A percentile compares a stretch with the other conserved stretches of the same genome.
Conservation (phyloP, 2,329 filamentous ascomycete species). For the Ophiostoma quercus region DNA sequence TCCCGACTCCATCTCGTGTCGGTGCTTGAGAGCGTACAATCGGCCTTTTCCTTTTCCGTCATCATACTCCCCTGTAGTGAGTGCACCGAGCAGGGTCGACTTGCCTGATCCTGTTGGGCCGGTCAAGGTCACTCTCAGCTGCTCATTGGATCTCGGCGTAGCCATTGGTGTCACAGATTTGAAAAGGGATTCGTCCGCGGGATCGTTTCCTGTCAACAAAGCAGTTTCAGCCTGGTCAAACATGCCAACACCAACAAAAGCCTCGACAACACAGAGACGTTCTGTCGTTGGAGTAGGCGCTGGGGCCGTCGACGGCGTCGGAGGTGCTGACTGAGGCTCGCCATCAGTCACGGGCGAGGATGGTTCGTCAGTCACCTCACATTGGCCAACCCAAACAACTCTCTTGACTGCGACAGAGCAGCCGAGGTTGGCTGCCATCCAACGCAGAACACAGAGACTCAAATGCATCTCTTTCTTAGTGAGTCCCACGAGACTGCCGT, state of each 20-base stretch:
- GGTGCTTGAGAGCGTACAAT: conserved; percentile 81
- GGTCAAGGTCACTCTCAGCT: conserved; percentile 79
- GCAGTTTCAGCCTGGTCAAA: conserved; percentile 34
- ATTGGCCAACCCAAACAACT: conserved; percentile 77
- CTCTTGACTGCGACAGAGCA: conserved; percentile 78
- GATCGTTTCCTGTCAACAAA: background rate
- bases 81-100: conserved; percentile 79
- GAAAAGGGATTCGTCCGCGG: background rate
- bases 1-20: conserved; percentile 86
- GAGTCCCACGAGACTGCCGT: conserved; percentile 83
- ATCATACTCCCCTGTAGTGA: conserved; percentile 82
- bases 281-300: background rate
- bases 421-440: conserved; percentile 89
- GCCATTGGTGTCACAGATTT: background rate
- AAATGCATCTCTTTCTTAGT: conserved; percentile 89
- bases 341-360: conserved; percentile 21
- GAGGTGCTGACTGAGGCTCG: background rate
- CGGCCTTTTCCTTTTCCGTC: conserved; percentile 89
- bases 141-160: conserved; percentile 42
- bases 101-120: conserved; percentile 90
- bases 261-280: conserved; percentile 78
- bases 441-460: conserved; percentile 74
- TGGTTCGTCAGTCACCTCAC: conserved; percentile 60
- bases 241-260: conserved; percentile 79
- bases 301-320: background rate